Evolutionary conservation across 306 rosid species (phyloP).

Genomic region (Glycyrrhiza uralensis): DNA sequence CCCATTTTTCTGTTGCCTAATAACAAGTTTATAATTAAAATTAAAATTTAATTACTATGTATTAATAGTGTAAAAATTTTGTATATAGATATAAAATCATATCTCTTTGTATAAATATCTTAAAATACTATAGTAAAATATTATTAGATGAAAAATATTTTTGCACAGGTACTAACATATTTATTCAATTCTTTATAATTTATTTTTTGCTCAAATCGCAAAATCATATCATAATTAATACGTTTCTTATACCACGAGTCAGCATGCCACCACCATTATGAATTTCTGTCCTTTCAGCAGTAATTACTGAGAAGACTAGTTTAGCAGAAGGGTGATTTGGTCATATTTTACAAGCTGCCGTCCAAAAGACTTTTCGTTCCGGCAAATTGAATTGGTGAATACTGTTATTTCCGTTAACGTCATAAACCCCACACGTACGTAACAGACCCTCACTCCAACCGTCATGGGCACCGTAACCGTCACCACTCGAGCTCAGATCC

Average conservation of each 20-base stretch:
- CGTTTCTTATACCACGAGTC: not conserved
- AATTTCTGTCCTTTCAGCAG: not conserved
- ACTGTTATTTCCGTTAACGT: conserved; percentile 32
- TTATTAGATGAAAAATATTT: too few relatives aligned
- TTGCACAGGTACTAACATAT: too few relatives aligned
- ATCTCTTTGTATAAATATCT: too few relatives aligned
- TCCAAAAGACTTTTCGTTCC: conserved; percentile 25
- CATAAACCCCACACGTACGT: conserved; percentile 9
- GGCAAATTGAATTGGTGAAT: conserved; percentile 24
- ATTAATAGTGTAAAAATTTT: too few relatives aligned
- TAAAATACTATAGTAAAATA: too few relatives aligned
- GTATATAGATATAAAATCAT: too few relatives aligned
- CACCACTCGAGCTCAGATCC: conserved; percentile 48
- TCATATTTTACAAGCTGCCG: conserved; percentile 39
- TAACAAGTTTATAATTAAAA: too few relatives aligned
- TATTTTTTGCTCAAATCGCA: not conserved
- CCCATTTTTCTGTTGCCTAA: too few relatives aligned
- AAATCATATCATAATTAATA: not conserved
- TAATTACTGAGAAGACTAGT: too few relatives aligned
- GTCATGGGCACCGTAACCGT: conserved; percentile 29
- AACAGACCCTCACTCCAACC: not conserved
- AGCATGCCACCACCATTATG: not conserved
- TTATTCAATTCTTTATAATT: too few relatives aligned
- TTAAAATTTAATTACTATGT: too few relatives aligned
- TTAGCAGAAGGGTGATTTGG: conserved; percentile 14